These are phyloP conservation scores for Pseudogymnoascus sp. DNA, from an alignment of 2,329 filamentous ascomycete genomes.

Conservation along the genomic window DNA sequence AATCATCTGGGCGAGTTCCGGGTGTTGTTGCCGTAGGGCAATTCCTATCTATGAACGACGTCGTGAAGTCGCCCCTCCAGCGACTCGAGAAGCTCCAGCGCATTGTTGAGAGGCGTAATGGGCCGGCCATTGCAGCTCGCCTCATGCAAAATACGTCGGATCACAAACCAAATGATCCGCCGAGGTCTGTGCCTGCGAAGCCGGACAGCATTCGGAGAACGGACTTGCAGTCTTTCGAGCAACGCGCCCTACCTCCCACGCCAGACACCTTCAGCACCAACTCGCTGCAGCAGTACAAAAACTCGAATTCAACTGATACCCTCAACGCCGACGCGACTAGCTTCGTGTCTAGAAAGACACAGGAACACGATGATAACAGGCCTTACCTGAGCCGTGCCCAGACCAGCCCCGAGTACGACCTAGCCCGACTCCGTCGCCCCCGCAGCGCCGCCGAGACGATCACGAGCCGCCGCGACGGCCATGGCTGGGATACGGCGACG, in stretches of 20 bases:
- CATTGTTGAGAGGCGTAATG: constrained; percentile 20
- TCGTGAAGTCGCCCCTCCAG: constrained; percentile 46
- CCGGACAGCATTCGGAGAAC: constrained; percentile 12
- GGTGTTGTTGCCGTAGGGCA: constrained; percentile 20
- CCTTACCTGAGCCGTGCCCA: not conserved
- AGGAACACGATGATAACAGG: not conserved
- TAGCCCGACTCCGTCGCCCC: constrained; percentile 18
- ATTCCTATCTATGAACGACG: constrained; percentile 41
- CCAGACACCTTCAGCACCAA: constrained; percentile 30
- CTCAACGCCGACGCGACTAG: constrained; percentile 20
- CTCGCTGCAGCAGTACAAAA: constrained; percentile 38
- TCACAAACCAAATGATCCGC: constrained; percentile 10
- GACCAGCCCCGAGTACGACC: not conserved
- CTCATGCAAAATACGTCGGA: not conserved
- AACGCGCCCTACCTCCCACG: constrained; percentile 28
- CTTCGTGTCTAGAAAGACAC: not conserved
- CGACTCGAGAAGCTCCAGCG: constrained; percentile 41
- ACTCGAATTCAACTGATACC: constrained; percentile 45
- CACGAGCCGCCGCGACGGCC: constrained; percentile 27
- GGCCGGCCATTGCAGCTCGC: constrained; percentile 1
- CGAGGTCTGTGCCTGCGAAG: constrained; percentile 18
- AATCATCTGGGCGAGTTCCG: not conserved
- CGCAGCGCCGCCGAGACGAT: constrained; percentile 29
- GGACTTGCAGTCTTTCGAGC: constrained; percentile 27
- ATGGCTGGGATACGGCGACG: constrained; percentile 30